Base-by-base conservation (phyloP, 176 grass and related monocot species). In the Ensete glaucum region DNA sequence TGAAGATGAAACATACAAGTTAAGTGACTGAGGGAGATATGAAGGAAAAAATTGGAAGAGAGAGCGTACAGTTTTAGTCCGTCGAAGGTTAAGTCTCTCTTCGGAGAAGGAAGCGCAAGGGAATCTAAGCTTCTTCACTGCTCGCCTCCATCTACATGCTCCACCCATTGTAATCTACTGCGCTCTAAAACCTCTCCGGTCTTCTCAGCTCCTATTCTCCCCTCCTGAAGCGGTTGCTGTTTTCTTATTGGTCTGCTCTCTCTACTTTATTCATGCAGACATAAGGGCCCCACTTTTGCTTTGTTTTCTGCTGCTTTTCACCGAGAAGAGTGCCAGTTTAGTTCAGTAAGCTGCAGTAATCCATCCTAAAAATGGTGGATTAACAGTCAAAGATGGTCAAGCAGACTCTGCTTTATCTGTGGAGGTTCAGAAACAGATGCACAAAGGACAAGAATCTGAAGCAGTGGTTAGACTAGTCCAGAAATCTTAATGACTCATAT, bases 31-130 rank as follows among this genome's bases (percentile, higher is more conserved):
- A 76, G 62, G 64, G 77, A 79, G 73, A 60, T 4, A 24, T 79
- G 82, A 56, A 88, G 83, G 72, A 83, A 85, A 85, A 9, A 77
- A 78, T 43, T 0, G 85, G 87, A 75, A 67, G 75, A 90, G 14
- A 23, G 26, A 11, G 57, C 57, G 13, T 62, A 76, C 73, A 62
- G 57, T 63, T 62, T 51, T 76, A 8, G 57, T 8, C 19, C 15
- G 34, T 1, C 26, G 43, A 76, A 57, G 48, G 53, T 13, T 20
- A 62, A 55, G n/a, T 48, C 27, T 19, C 15, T 62, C 57, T 27
- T 50, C 51, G 73, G 73, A 62, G 57, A 76, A 76, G 56, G 56
- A 76, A 49, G 29, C 73, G 58, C 73, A 76, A 57, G 73, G 73
- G 26, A 76, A 50, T 13, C 73, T 17, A 50, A 76, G 63, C 27